phyloP scores from a whole-genome alignment of 2,329 filamentous ascomycete species.

The Aspergillus sp. region DNA sequence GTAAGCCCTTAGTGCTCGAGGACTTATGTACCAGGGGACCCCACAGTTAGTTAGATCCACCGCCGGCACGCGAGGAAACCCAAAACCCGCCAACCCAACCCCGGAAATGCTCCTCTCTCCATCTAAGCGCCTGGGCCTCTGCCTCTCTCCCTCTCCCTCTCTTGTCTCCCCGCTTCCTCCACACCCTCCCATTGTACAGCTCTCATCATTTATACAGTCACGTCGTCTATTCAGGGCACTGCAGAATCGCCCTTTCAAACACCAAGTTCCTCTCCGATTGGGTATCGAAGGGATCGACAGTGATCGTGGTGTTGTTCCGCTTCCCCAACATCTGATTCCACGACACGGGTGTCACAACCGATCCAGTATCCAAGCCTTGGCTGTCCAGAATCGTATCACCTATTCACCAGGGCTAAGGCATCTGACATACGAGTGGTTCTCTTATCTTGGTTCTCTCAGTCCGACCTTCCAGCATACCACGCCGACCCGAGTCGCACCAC shows the following conservation, averaged over 20 bases:
- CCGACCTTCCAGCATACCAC: background rate
- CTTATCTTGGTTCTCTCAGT: background rate
- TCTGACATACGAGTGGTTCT: background rate
- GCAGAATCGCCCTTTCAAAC: background rate
- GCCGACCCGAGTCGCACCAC: slow-evolving; percentile 11
- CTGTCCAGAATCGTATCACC: background rate
- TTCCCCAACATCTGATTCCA: background rate
- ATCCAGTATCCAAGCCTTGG: background rate
- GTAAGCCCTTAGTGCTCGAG: background rate
- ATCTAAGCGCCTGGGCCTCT: background rate
- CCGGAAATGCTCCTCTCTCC: slow-evolving; percentile 7
- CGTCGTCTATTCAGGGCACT: background rate
- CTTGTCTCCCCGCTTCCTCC: slow-evolving; percentile 2
- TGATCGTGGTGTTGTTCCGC: background rate
- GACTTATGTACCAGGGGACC: background rate
- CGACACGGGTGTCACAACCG: background rate
- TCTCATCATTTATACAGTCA: background rate
- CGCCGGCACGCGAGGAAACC: slow-evolving; percentile 3
- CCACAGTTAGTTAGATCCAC: background rate
- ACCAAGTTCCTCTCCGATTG: background rate
- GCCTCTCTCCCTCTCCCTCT: background rate
- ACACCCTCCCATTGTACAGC: background rate
- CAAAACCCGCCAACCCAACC: slow-evolving; percentile 4
- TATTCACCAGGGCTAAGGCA: background rate
- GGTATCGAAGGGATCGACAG: background rate